Conservation (phyloP, 2,329 filamentous ascomycete genomes). For the Ophiostoma fasciatum region DNA sequence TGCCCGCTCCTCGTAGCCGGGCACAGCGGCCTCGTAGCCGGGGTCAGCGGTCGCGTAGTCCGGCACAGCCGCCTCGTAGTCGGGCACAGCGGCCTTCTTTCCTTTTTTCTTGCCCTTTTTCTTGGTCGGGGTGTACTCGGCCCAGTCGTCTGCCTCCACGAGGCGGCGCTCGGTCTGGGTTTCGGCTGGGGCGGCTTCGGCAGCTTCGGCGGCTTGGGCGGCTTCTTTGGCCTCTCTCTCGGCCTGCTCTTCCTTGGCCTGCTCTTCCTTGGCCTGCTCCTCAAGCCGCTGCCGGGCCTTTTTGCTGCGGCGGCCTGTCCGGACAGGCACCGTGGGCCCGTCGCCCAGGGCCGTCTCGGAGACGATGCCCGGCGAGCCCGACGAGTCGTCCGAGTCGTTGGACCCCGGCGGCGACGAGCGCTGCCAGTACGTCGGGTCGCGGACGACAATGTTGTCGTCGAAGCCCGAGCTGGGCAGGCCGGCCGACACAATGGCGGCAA, state of each 20-base stretch:
- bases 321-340: slow-evolving; percentile 1
- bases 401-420: slow-evolving; percentile 50
- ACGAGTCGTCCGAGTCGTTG: slow-evolving; percentile 24
- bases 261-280: too few relatives aligned
- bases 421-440: slow-evolving; percentile 47
- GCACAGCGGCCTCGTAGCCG: too few relatives aligned
- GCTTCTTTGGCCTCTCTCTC: neutral
- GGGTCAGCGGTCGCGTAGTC: too few relatives aligned
- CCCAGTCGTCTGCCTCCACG: too few relatives aligned
- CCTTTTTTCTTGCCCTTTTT: slow-evolving; percentile 25
- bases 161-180: too few relatives aligned
- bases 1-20: too few relatives aligned
- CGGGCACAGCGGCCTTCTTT: too few relatives aligned
- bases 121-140: slow-evolving; percentile 16
- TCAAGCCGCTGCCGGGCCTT: neutral
- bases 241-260: too few relatives aligned
- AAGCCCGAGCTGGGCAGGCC: slow-evolving; percentile 56
- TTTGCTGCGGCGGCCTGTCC: slow-evolving; percentile 4
- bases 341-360: slow-evolving; percentile 13
- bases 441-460: slow-evolving; percentile 53
- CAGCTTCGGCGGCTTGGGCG: too few relatives aligned
- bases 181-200: too few relatives aligned
- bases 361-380: slow-evolving; percentile 5
- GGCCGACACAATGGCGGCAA: slow-evolving; percentile 54
- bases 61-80: too few relatives aligned